A percentile compares a stretch with the other conserved stretches of the same genome.
These are phyloP conservation scores for Acanthamoeba culbertsoni DNA, from an alignment of 208 protist genomes.

Conservation along the genomic window DNA sequence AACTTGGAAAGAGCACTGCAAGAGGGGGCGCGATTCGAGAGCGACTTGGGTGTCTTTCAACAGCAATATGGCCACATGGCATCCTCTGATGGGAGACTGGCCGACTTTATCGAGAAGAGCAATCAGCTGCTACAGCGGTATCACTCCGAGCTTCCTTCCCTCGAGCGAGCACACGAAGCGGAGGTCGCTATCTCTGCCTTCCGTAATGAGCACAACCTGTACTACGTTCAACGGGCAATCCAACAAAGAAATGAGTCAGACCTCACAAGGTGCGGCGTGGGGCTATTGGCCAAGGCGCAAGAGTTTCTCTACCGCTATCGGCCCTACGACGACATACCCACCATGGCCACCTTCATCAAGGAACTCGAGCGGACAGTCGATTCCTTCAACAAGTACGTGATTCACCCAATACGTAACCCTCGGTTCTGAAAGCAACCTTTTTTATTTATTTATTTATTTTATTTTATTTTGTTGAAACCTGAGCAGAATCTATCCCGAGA, in stretches of 20 bases:
- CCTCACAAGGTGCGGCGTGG: not conserved
- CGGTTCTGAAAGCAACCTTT: too few relatives aligned
- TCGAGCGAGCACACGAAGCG: not conserved
- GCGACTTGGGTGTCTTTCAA: not conserved
- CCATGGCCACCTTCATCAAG: not conserved
- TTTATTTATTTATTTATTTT: not conserved
- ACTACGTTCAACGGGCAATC: not conserved
- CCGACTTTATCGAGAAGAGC: not conserved
- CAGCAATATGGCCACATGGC: not conserved
- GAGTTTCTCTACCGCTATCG: not conserved
- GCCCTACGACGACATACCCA: not conserved
- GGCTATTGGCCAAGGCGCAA: not conserved
- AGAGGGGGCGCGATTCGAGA: not conserved
- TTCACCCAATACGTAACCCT: not conserved
- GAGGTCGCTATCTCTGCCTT: not conserved
- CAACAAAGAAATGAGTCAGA: not conserved
- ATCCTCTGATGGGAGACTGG: not conserved
- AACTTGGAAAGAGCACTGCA: not conserved
- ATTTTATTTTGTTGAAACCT: not conserved
- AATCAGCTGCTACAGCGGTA: not conserved
- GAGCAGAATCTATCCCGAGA: not conserved
- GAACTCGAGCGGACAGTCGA: not conserved
- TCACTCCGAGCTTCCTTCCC: not conserved
- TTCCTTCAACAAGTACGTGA: not conserved
- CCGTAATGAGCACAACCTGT: not conserved